Evolutionary conservation across 768 basidiomycete genomes (phyloP).

Genomic region (Podaxis mareebaensis): DNA sequence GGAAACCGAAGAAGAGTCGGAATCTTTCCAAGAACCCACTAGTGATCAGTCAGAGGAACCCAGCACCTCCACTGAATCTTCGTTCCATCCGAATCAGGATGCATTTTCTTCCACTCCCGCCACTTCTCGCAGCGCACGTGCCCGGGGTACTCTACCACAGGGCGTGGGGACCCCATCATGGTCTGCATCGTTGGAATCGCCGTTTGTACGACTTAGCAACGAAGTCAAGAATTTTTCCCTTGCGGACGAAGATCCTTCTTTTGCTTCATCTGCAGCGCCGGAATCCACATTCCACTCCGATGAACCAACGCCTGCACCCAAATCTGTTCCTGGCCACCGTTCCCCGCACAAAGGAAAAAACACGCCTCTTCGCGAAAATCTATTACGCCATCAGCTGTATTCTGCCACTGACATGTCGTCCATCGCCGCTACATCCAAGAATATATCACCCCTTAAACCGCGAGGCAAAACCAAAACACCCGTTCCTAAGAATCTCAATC

Average conservation of each 20-base stretch:
- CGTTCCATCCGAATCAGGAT: constrained; percentile 72
- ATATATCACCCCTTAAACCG: constrained; percentile 52
- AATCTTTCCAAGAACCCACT: constrained; percentile 21
- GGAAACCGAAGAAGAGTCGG: constrained; percentile 27
- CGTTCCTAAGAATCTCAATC: constrained; percentile 52
- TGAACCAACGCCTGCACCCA: constrained; percentile 17
- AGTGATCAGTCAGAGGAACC: constrained; percentile 31
- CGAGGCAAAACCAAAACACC: constrained; percentile 59
- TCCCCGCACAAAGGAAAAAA: constrained; percentile 46
- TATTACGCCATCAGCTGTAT: constrained; percentile 53
- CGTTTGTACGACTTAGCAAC: constrained; percentile 65
- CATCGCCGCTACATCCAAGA: constrained; percentile 29
- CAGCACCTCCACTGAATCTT: constrained; percentile 60
- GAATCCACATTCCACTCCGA: constrained; percentile 21
- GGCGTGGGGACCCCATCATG: constrained; percentile 60
- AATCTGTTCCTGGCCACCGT: constrained; percentile 26
- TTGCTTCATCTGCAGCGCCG: constrained; percentile 17
- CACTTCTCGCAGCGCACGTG: constrained; percentile 38
- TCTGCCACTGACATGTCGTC: constrained; percentile 39
- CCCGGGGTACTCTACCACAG: constrained; percentile 38
- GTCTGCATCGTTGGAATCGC: constrained; percentile 74
- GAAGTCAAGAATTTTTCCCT: constrained; percentile 56
- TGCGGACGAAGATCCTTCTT: constrained; percentile 36
- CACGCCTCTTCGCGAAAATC: constrained; percentile 45
- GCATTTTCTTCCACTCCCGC: constrained; percentile 83